These are phyloP conservation scores for Saccharum hybrid DNA, from an alignment of 202 grass and related monocot genomes.

Conservation along the genomic window DNA sequence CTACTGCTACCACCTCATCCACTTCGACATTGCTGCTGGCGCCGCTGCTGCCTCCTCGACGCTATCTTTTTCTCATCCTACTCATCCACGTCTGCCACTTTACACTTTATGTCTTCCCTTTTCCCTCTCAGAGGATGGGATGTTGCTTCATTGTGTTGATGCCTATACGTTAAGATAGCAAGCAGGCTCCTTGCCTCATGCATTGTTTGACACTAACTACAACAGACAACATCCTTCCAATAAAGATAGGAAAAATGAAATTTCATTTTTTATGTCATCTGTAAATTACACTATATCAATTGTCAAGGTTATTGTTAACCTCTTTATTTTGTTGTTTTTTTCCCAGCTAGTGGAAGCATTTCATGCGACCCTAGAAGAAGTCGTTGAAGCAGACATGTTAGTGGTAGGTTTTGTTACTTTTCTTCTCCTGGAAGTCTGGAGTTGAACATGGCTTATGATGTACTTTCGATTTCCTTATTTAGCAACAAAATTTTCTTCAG, in stretches of 20 bases:
- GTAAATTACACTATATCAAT: neutral
- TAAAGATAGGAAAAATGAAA: no score
- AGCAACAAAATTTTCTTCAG: conserved; percentile 2
- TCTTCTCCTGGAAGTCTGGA: conserved; percentile 18
- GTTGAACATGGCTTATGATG: conserved; percentile 32
- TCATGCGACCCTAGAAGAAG: conserved; percentile 97
- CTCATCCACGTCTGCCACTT: neutral
- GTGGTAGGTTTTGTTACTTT: conserved; percentile 62
- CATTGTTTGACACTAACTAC: no score
- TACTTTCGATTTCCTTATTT: conserved; percentile 11
- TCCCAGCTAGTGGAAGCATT: conserved; percentile 95
- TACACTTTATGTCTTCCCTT: neutral
- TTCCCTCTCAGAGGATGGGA: neutral
- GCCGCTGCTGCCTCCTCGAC: neutral
- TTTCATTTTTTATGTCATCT: neutral
- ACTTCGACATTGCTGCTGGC: neutral
- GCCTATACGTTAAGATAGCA: neutral
- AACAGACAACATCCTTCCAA: no score
- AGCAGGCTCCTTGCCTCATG: neutral
- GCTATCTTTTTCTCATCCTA: neutral
- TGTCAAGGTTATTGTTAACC: conserved; percentile 32
- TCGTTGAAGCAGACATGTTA: conserved; percentile 92
- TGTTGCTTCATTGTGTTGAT: neutral
- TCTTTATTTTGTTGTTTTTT: conserved; percentile 34
- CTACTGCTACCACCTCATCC: neutral